Conservation (phyloP, 192 early-diverging fungal genomes). For the Gorgonomyces haynaldii region DNA sequence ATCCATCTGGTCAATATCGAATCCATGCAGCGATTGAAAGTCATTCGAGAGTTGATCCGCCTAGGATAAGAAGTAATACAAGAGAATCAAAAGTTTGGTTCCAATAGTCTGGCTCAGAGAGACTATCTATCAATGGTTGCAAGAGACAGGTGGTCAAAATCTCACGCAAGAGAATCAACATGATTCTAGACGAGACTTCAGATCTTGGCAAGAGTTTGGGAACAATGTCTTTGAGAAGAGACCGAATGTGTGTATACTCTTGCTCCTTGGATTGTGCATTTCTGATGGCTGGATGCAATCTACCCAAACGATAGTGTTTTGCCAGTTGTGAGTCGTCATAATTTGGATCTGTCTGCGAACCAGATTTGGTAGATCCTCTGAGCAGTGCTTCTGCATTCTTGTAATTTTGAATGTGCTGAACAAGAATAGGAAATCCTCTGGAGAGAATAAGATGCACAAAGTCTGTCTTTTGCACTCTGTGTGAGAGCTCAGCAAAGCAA, state of each 20-base stretch:
- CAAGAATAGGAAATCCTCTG: constrained; percentile 57
- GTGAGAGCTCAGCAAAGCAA: constrained; percentile 19
- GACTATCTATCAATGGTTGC: constrained; percentile 48
- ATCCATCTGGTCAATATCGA: not conserved
- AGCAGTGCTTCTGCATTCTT: constrained; percentile 45
- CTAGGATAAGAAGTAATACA: constrained; percentile 7
- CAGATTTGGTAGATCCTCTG: constrained; percentile 9
- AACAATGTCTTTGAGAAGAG: constrained; percentile 43
- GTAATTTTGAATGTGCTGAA: constrained; percentile 55
- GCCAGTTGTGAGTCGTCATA: constrained; percentile 47
- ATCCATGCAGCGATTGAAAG: constrained; percentile 3
- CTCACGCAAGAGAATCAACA: constrained; percentile 61
- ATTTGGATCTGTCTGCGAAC: constrained; percentile 32
- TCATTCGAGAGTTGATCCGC: not conserved
- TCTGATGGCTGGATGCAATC: constrained; percentile 46
- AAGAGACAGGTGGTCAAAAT: constrained; percentile 58
- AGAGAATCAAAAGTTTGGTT: constrained; percentile 63
- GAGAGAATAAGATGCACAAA: constrained; percentile 45
- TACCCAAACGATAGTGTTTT: constrained; percentile 39
- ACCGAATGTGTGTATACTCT: too few relatives aligned
- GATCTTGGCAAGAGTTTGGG: constrained; percentile 49
- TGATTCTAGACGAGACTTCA: constrained; percentile 44
- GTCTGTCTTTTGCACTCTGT: constrained; percentile 44
- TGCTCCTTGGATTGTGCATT: too few relatives aligned
- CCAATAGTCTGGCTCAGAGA: constrained; percentile 79